Evolutionary conservation across 2,329 filamentous ascomycete species (phyloP).

Genomic region (Exophiala lecanii-corni): DNA sequence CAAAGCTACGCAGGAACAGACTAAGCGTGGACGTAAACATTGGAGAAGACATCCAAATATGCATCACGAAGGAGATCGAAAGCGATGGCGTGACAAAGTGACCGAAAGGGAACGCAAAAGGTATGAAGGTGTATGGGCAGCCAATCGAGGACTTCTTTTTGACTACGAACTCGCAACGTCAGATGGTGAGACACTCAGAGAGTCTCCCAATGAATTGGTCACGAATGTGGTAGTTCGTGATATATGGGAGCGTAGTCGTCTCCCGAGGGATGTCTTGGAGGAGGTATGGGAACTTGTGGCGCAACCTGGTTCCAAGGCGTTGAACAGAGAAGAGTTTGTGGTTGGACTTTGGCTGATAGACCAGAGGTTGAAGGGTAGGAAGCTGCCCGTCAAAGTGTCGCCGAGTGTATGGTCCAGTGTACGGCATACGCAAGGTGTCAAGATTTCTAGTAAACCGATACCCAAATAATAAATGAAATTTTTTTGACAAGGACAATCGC

Average conservation of each 20-base stretch:
- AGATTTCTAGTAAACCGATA: conserved; percentile 21
- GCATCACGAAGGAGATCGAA: conserved; percentile 45
- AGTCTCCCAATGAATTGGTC: conserved; percentile 29
- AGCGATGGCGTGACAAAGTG: conserved; percentile 41
- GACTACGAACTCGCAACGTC: conserved; percentile 13
- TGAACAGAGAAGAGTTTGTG: conserved; percentile 45
- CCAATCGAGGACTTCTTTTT: conserved; percentile 42
- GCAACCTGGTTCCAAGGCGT: conserved; percentile 30
- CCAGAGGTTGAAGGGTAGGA: conserved; percentile 44
- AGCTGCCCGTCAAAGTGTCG: conserved; percentile 42
- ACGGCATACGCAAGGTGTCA: conserved; percentile 37
- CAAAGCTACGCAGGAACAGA: conserved; percentile 30
- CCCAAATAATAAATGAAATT: conserved; percentile 16
- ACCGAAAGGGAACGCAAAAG: conserved; percentile 44
- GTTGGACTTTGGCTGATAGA: conserved; percentile 50
- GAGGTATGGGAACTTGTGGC: conserved; percentile 45
- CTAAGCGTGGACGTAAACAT: conserved; percentile 32
- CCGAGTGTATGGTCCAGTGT: conserved; percentile 47
- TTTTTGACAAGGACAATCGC: background rate
- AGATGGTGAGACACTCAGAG: conserved; percentile 7
- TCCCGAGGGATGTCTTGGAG: conserved; percentile 36
- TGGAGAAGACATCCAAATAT: conserved; percentile 44
- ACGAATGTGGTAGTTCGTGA: conserved; percentile 44
- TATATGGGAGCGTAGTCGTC: conserved; percentile 45
- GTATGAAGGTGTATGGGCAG: conserved; percentile 49